Evolutionary conservation across 2,329 filamentous ascomycete genomes (phyloP).

Genomic region (Aspergillus spinulosporus): DNA sequence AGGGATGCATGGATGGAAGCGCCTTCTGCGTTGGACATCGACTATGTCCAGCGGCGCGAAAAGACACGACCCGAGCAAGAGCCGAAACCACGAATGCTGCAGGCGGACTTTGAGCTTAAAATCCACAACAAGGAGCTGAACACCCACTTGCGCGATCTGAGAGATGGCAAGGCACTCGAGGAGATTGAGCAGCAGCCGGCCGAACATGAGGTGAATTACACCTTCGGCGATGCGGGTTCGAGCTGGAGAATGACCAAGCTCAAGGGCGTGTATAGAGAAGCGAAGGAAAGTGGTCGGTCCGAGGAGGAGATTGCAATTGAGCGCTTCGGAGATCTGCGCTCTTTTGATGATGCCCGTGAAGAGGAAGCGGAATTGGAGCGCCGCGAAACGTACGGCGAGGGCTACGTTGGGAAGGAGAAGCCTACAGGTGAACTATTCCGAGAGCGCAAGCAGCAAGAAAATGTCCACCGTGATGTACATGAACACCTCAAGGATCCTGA

Average conservation of each 20-base stretch:
- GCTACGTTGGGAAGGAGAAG: slow-evolving; percentile 80
- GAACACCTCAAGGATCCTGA: slow-evolving; percentile 34
- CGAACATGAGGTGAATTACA: slow-evolving; percentile 70
- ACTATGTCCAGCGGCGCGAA: slow-evolving; percentile 68
- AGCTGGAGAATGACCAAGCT: slow-evolving; percentile 97
- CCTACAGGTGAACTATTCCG: slow-evolving; percentile 84
- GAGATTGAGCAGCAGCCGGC: slow-evolving; percentile 56
- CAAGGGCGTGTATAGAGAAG: slow-evolving; percentile 76
- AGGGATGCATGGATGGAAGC: slow-evolving; percentile 96
- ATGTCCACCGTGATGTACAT: slow-evolving; percentile 44
- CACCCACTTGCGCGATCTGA: slow-evolving; percentile 62
- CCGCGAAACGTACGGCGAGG: slow-evolving; percentile 76
- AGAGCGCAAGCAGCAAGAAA: slow-evolving; percentile 67
- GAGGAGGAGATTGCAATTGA: slow-evolving; percentile 83
- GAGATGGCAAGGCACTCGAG: slow-evolving; percentile 57
- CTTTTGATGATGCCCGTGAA: slow-evolving; percentile 90
- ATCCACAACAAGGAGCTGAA: slow-evolving; percentile 84
- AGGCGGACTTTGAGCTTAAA: slow-evolving; percentile 65
- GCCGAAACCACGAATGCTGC: slow-evolving; percentile 42
- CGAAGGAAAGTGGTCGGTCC: slow-evolving; percentile 68
- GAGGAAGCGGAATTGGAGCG: slow-evolving; percentile 89
- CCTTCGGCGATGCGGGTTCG: slow-evolving; percentile 83
- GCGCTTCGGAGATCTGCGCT: slow-evolving; percentile 74
- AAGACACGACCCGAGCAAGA: slow-evolving; percentile 54
- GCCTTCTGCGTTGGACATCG: slow-evolving; percentile 76